Percentiles rank a stretch among this genome's conserved stretches.
These are phyloP conservation scores for Arctium lappa DNA, from an alignment of 129 eudicot genomes.

Conservation along the genomic window DNA sequence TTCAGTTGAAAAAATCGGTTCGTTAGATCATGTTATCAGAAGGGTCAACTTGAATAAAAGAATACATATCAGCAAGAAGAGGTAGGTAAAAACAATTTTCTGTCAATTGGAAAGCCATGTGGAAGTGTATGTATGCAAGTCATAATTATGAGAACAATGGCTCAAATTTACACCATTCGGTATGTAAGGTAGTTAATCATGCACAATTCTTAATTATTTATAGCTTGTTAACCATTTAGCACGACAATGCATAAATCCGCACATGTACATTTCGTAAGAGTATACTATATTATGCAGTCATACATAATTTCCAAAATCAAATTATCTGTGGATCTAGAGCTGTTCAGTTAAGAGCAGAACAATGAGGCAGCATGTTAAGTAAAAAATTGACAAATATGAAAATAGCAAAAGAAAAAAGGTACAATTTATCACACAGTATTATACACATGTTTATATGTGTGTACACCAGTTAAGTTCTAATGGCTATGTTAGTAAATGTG, in stretches of 20 bases:
- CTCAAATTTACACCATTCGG: constrained; percentile 8
- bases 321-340: neutral
- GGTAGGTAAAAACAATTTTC: neutral
- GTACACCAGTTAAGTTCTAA: neutral
- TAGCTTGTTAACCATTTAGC: neutral
- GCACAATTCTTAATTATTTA: neutral
- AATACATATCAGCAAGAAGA: neutral
- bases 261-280: neutral
- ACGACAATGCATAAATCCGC: neutral
- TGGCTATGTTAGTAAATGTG: neutral
- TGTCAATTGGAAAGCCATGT: neutral
- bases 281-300: constrained; percentile 2
- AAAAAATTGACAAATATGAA: neutral
- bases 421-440: neutral
- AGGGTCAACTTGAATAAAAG: neutral
- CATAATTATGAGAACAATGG: neutral
- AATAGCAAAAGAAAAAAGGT: neutral
- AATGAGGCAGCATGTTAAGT: neutral
- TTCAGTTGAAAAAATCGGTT: neutral
- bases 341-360: constrained; percentile 6
- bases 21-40: neutral
- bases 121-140: neutral
- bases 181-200: neutral
- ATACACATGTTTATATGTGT: neutral
- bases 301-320: constrained; percentile 10